Base-by-base conservation (phyloP, 306 rosid species). In the Cicer chorassanicum region DNA sequence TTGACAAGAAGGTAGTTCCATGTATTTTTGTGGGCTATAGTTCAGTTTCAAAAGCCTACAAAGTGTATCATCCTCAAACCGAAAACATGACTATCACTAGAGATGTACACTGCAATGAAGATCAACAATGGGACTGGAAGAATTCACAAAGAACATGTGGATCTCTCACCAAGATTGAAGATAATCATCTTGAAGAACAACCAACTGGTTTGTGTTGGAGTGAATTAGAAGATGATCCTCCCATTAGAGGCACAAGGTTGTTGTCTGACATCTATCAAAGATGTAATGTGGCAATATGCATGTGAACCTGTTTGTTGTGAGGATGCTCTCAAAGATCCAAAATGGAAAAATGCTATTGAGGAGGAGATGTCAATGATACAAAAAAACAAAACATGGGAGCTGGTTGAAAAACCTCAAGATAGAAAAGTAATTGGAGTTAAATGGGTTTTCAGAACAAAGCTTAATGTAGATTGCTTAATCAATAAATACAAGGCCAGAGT, bases 61-160 rank as follows among this genome's bases (percentile, higher is more conserved):
- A n/a, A n/a, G 24, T 51, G 57, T 51, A 51, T 51, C 57, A 51
- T n/a, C 57, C 57, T 15, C 24, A 51, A 51, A 51, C 19, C 57
- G 9, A 18, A 14, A 51, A 14, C 19, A n/a, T 51, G 21, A 51
- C 24, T 51, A 6, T 51, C 7, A 51, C 57, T 51, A 14, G 57
- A 51, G 19, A 51, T 14, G 57, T 14, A 18, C 57, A 51, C 18
- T 51, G 6, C 21, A 51, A 15, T 51, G 57, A 51, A 51, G 57
- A 15, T 15, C 57, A 51, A 5, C 9, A 51, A 51, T 14, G 57
- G 57, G 19, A 51, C 4, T 51, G 57, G 57, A n/a, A n/a, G 18
- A 14, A n/a, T 1, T 6, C 57, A 5, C 57, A 14, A 51, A 48
- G n/a, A 48, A 41, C 44, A 41, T 7, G 1, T 41, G 44, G 9